Conservation (phyloP, 2,329 filamentous ascomycete species). For the Penicillium polonicum region DNA sequence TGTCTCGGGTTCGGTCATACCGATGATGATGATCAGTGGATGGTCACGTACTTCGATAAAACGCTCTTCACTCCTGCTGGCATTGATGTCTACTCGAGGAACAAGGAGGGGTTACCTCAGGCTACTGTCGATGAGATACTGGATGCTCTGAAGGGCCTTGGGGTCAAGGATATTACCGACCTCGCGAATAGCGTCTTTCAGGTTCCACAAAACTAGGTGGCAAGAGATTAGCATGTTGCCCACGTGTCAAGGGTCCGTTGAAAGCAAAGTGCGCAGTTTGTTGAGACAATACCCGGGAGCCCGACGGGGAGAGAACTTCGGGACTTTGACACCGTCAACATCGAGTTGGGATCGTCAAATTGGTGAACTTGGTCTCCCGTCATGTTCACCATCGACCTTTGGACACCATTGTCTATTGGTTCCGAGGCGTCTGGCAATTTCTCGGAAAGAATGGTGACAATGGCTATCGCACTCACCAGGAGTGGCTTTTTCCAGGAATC, state of each 20-base stretch:
- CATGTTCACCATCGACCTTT: neutral
- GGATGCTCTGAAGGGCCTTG: conserved; percentile 7
- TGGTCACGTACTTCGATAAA: conserved; percentile 80
- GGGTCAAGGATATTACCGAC: conserved; percentile 7
- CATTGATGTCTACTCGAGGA: conserved; percentile 71
- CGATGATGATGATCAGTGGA: conserved; percentile 57
- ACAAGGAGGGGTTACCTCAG: conserved; percentile 9
- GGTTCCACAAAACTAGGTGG: conserved; percentile 10
- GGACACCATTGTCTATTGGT: too few relatives aligned
- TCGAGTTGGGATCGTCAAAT: neutral
- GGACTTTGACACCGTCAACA: neutral
- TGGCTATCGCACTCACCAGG: neutral
- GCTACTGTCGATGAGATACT: conserved; percentile 14
- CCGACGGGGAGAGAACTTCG: neutral
- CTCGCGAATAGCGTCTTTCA: conserved; percentile 15
- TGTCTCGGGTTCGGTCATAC: conserved; percentile 25
- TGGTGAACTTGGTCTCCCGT: neutral
- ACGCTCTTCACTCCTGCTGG: conserved; percentile 82
- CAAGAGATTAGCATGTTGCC: neutral
- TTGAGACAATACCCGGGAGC: neutral
- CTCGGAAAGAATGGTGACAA: neutral
- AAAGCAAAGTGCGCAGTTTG: neutral
- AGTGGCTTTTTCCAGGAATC: neutral
- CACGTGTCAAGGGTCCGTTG: too few relatives aligned
- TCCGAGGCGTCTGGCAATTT: too few relatives aligned